Conservation (phyloP, 192 early-diverging fungal genomes). For the Umbelopsis ramanniana region DNA sequence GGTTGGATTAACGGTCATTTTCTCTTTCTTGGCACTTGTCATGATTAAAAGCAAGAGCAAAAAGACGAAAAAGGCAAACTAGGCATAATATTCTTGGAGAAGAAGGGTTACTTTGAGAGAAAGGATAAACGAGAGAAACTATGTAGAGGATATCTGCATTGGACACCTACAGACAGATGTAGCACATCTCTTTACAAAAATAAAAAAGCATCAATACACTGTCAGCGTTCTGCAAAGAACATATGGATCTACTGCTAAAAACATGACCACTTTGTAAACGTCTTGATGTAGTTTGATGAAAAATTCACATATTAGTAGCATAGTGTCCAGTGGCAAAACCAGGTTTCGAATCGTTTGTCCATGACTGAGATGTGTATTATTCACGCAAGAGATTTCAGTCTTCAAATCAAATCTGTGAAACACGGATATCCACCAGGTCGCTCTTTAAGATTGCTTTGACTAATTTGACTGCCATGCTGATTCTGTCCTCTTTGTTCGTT, state of each 20-base stretch:
- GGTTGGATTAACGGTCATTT: slow-evolving; percentile 74
- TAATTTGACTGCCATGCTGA: too few relatives aligned
- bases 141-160: background rate
- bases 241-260: too few relatives aligned
- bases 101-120: background rate
- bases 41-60: slow-evolving; percentile 70
- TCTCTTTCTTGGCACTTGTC: slow-evolving; percentile 80
- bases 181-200: too few relatives aligned
- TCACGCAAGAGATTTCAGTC: background rate
- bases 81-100: background rate
- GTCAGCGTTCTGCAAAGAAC: too few relatives aligned
- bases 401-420: slow-evolving; percentile 14
- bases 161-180: background rate
- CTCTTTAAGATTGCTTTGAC: background rate
- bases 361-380: background rate
- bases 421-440: slow-evolving; percentile 5
- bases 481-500: background rate
- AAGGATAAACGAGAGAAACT: too few relatives aligned
- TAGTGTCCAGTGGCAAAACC: too few relatives aligned
- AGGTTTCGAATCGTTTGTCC: too few relatives aligned
- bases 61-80: slow-evolving; percentile 33
- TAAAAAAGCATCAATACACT: too few relatives aligned
- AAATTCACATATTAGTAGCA: too few relatives aligned
- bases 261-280: too few relatives aligned
- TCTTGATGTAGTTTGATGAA: too few relatives aligned